Conservation (phyloP, 345 rosid genomes). For the Dipteronia dyeriana region DNA sequence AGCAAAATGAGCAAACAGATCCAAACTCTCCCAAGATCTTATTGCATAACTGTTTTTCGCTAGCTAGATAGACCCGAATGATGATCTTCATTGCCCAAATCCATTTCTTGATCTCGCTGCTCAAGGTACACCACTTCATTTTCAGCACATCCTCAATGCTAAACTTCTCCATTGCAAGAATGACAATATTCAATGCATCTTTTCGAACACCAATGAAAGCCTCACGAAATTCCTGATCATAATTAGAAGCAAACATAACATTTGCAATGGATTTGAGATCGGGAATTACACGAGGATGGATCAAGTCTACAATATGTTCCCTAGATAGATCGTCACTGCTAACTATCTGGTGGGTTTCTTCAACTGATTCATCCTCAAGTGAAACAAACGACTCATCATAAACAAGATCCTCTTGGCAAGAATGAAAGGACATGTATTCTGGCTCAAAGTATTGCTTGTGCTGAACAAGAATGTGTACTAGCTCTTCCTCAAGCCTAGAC, state of each 20-base stretch:
- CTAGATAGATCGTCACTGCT: slow-evolving; percentile 24
- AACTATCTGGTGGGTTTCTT: slow-evolving; percentile 30
- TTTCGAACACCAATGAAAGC: slow-evolving; percentile 47
- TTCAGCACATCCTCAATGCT: slow-evolving; percentile 62
- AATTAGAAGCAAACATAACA: slow-evolving; percentile 61
- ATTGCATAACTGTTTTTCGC: slow-evolving; percentile 66
- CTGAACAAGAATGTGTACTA: slow-evolving; percentile 51
- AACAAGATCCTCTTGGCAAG: slow-evolving; percentile 36
- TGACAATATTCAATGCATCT: slow-evolving; percentile 55
- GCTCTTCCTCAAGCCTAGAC: slow-evolving; percentile 78
- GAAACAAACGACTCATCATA: slow-evolving; percentile 66
- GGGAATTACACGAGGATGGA: slow-evolving; percentile 51
- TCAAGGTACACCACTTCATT: slow-evolving; percentile 57
- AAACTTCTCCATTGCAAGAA: slow-evolving; percentile 48
- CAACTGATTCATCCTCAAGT: slow-evolving; percentile 48
- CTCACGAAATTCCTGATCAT: slow-evolving; percentile 52
- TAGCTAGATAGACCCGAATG: slow-evolving; percentile 45
- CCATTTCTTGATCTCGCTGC: slow-evolving; percentile 68
- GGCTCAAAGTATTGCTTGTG: slow-evolving; percentile 43
- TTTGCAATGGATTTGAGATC: slow-evolving; percentile 63
- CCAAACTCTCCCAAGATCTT: slow-evolving; percentile 58
- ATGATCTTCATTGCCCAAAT: slow-evolving; percentile 53
- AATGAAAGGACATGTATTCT: slow-evolving; percentile 37
- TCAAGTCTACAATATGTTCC: slow-evolving; percentile 41
- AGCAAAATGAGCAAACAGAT: slow-evolving; percentile 39